Base-by-base conservation (phyloP, 306 rosid genomes). In the Astragalus glycyphyllos region DNA sequence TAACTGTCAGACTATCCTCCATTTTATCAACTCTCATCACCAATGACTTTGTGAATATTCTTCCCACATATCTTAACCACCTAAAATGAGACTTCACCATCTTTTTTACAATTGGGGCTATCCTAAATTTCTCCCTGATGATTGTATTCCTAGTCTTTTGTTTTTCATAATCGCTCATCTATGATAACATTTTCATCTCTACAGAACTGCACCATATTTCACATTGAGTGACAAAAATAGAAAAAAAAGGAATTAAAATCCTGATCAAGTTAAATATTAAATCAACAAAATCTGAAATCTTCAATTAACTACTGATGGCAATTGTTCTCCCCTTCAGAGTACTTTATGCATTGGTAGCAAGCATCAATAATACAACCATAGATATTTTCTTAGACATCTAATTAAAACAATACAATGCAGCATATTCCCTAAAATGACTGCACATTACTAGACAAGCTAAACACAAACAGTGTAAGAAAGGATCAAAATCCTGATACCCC, bases 241-340 rank as follows among this genome's bases (percentile, higher is more conserved):
- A 61, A 65, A 9, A 13, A 14, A 67, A 59, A 40, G 34, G 7
- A 53, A 16, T 42, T 11, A 35, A 11, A 59, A 5, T 8, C 11
- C 20, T 44, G 38, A 34, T 32, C 11, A 56, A 63, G 31, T 26
- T 26, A 26, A 26, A 2, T 26, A 7, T 34, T 40, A 40, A 56
- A 64, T 38, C 48, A 71, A 41, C 34, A 23, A 71, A 54, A 54
- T 56, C 47, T 56, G 34, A 57, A 72, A 58, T 23, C 57, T 26
- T 68, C 56, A 72, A 14, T 58, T 65, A 65, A 47, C 51, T 29
- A 46, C 44, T 16, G 8, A 57, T 9, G 42, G 29, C 1, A 20
- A 20, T n/a, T n/a, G 2, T 20, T 20, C 71, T 53, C 10, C 6
- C 35, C 15, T n/a, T 42, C 15, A 23, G 38, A 42, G 17, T 37